Percentiles rank a stretch among this genome's conserved stretches.
Conservation (phyloP, 2,329 filamentous ascomycete species). For the Paecilomyces sp. region DNA sequence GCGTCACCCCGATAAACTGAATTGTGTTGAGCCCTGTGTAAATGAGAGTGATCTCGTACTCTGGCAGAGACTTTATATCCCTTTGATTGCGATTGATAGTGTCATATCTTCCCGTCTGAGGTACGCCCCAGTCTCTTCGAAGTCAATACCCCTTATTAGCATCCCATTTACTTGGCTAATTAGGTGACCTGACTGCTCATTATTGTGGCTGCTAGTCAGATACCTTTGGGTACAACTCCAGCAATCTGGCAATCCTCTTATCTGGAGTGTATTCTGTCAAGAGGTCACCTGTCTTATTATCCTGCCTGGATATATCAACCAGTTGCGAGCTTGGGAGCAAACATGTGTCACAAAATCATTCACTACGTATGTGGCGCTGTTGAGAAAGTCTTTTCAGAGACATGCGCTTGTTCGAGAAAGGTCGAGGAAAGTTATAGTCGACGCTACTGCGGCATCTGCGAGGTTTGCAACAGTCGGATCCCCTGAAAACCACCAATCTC, state of each 20-base stretch:
- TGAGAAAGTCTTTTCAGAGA: constrained; percentile 11
- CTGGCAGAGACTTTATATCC: neutral
- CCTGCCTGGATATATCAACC: neutral
- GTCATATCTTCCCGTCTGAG: neutral
- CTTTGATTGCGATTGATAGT: neutral
- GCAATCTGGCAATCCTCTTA: neutral
- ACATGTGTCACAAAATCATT: constrained; percentile 12
- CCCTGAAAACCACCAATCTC: neutral
- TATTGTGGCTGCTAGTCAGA: neutral
- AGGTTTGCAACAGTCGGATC: constrained; percentile 3
- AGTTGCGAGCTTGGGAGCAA: neutral
- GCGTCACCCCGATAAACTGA: neutral
- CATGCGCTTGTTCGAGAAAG: constrained; percentile 8
- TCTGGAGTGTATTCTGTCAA: neutral
- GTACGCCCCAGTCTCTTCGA: neutral
- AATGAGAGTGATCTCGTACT: neutral
- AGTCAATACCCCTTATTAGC: neutral
- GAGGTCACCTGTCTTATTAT: neutral
- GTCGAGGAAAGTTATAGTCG: constrained; percentile 3
- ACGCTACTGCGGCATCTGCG: constrained; percentile 11
- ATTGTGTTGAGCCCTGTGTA: neutral
- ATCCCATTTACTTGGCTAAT: neutral
- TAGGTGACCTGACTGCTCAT: neutral
- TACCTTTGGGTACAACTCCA: neutral
- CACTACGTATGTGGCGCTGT: constrained; percentile 11